Evolutionary conservation across 768 basidiomycete genomes (phyloP), one percentile per base, ranked within the genome.

Genomic region (Lenzites betulinus): DNA sequence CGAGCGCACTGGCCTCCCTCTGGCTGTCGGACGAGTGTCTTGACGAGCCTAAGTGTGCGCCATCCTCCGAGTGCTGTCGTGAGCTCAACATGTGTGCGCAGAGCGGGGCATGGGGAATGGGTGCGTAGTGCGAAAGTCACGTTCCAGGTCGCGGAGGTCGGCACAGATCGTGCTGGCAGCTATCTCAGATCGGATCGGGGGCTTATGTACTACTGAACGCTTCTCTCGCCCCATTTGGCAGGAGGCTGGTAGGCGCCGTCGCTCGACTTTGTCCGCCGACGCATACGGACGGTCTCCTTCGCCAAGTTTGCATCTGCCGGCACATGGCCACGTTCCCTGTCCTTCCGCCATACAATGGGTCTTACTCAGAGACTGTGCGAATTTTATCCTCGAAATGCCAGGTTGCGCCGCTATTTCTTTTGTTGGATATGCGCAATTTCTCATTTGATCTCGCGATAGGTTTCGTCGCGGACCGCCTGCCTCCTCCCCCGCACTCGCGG

Each of bases 91-190:
- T 62, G 8, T 46, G 46, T 11, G 54, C 44, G 54, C 44, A 13
- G 38, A 39, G 6, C 38, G 38, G 51, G 22, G 44, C 51, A 53
- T 57, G 50, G 23, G 16, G 49, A 16, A 33, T 11, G 50, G 44
- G 60, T 62, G 57, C 55, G 60, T 62, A 49, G 60, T 55, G 13
- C 39, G 30, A 51, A 58, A 58, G 55, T 57, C 61, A 62, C 61
- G 56, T 51, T 58, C 22, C 28, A 47, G 9, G 16, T 20, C 42
- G n/a, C n/a, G 8, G 38, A 60, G 41, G 50, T 30, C 47, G n/a
- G 33, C 49, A 25, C 47, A 22, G 12, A 25, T 25, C 44, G 6
- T 46, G 60, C 60, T 62, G 60, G 60, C 60, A 57, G 11, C 8
- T 20, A 53, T 48, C 55, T 41, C 49, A 62, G 60, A 62, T 62